Evolutionary conservation across 495 filamentous ascomycete genomes (phyloP), one percentile per base, ranked within the genome.

Genomic region (Aspergillus avenaceus): DNA sequence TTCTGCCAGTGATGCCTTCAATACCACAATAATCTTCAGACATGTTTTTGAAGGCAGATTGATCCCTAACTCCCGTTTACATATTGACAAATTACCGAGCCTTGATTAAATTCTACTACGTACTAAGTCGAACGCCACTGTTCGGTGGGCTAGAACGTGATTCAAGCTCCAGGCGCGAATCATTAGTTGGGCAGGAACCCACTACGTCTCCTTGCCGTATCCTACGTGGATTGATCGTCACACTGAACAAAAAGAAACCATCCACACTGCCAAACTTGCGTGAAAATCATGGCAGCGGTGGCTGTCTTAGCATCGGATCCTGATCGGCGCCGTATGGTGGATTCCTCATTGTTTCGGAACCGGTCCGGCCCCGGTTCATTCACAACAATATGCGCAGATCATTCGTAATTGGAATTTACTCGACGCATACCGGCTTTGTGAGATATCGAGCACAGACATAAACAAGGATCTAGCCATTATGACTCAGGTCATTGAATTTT

Each of bases 1-100:
- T 73, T 45, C 53, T 73, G 24, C 70, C 68, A 16, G 65, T 64
- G 49, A 70, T 72, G 67, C 67, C 69, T n/a, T 63, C 63, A 28
- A 59, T 71, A 43, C 65, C 68, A 22, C 55, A 59, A 45, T 67
- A 59, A 41, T 29, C n/a, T n/a, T n/a, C n/a, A n/a, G n/a, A n/a
- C n/a, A n/a, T n/a, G n/a, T n/a, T n/a, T n/a, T n/a, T n/a, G n/a
- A n/a, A n/a, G n/a, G n/a, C n/a, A n/a, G n/a, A n/a, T n/a, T n/a
- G n/a, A n/a, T n/a, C n/a, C n/a, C n/a, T n/a, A n/a, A n/a, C n/a
- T n/a, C n/a, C n/a, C n/a, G n/a, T n/a, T n/a, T n/a, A n/a, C n/a
- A n/a, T n/a, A n/a, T n/a, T n/a, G n/a, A n/a, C n/a, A n/a, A n/a
- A n/a, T n/a, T n/a, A n/a, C n/a, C n/a, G n/a, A n/a, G n/a, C n/a